phyloP scores from a whole-genome alignment of 805 yeast genomes.

The Brettanomyces sp. region DNA sequence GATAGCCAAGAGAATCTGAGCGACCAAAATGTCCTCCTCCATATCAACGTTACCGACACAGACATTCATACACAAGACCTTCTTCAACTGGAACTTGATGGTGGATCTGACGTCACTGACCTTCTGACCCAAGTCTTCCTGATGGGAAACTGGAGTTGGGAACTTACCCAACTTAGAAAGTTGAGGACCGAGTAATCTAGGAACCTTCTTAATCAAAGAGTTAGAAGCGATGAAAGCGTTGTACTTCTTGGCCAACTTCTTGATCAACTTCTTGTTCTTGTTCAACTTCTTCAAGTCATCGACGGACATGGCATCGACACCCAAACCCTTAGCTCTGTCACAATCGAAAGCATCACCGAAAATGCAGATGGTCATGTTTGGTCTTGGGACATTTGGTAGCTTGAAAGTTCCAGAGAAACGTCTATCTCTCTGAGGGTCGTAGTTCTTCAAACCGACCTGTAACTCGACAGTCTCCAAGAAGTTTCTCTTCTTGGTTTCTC shows the following conservation, averaged over 20 bases:
- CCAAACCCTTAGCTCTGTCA: constrained; percentile 99
- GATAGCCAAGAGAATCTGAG: constrained; percentile 97
- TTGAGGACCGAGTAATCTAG: constrained; percentile 99
- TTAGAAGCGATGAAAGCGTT: constrained; percentile 99
- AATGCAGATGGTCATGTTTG: constrained; percentile 99
- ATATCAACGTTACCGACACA: constrained; percentile 99
- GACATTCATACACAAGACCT: constrained; percentile 98
- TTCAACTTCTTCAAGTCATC: constrained; percentile 99
- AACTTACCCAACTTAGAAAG: constrained; percentile 99
- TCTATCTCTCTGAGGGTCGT: constrained; percentile 99
- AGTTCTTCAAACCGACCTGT: constrained; percentile 99
- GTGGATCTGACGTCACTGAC: constrained; percentile 97
- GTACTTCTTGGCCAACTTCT: constrained; percentile 99
- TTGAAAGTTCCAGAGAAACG: constrained; percentile 99
- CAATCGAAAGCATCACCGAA: constrained; percentile 99
- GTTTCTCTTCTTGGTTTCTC: constrained; percentile 99
- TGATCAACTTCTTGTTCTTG: constrained; percentile 99
- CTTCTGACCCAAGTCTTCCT: constrained; percentile 94
- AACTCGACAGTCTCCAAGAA: constrained; percentile 99
- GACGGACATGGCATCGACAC: constrained; percentile 99
- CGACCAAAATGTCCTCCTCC: constrained; percentile 92
- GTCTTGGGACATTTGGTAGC: constrained; percentile 99
- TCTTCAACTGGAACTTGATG: constrained; percentile 99
- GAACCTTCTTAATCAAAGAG: constrained; percentile 98
- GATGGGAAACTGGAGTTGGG: constrained; percentile 99